phyloP scores from a whole-genome alignment of 257 asterid genomes.

The Nyctanthes arbortristis region DNA sequence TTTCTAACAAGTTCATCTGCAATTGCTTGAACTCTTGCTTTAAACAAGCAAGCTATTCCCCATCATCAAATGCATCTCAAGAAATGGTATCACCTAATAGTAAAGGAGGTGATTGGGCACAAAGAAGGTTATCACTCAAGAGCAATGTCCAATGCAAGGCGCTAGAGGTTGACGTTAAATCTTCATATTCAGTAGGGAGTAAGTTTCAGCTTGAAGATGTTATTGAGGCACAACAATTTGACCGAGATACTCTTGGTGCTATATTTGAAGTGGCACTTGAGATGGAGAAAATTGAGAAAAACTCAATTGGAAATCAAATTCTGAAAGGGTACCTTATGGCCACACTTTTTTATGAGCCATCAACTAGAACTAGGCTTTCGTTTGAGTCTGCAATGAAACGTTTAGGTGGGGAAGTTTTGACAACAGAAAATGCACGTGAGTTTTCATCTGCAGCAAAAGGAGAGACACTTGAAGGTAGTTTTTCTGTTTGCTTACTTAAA shows the following conservation, averaged over 20 bases:
- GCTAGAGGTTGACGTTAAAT: conserved; percentile 43
- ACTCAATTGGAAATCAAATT: conserved; percentile 60
- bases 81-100: conserved; percentile 22
- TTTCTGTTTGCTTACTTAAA: conserved; percentile 1
- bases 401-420: conserved; percentile 78
- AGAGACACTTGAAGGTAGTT: conserved; percentile 93
- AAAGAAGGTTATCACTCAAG: conserved; percentile 19
- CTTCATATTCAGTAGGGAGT: conserved; percentile 37
- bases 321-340: conserved; percentile 92
- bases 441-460: conserved; percentile 98
- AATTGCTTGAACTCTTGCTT: conserved; percentile 15
- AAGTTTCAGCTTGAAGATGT: conserved; percentile 77
- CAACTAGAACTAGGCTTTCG: conserved; percentile 94
- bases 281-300: conserved; percentile 91
- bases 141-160: conserved; percentile 47
- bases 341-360: conserved; percentile 91
- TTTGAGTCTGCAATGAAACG: conserved; percentile 98
- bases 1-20: conserved; percentile 25
- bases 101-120: conserved; percentile 23
- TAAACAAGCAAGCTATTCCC: conserved; percentile 19
- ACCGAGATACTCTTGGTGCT: conserved; percentile 65
- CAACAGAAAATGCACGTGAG: conserved; percentile 95
- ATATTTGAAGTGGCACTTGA: conserved; percentile 87
- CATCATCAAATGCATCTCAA: conserved; percentile 23
- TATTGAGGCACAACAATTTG: conserved; percentile 93